Conservation (phyloP, 768 basidiomycete species). For the Scleroderma bovista region DNA sequence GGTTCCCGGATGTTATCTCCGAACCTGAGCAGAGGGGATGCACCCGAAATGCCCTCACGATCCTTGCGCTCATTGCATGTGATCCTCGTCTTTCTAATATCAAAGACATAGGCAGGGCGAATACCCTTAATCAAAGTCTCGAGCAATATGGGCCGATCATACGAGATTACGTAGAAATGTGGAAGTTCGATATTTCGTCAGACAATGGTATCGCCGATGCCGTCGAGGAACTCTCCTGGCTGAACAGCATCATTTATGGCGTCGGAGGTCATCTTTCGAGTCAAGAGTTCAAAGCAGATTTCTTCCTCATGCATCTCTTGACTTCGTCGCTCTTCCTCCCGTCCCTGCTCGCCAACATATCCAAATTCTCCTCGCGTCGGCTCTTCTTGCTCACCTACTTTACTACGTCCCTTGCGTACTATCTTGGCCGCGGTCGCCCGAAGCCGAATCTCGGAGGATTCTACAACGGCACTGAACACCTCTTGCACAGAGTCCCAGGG, state of each 20-base stretch:
- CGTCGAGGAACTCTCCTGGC: conserved; percentile 60
- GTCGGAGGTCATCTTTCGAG: conserved; percentile 43
- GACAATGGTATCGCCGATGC: conserved; percentile 40
- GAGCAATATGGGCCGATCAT: conserved; percentile 34
- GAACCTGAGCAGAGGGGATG: conserved; percentile 2
- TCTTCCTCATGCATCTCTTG: conserved; percentile 66
- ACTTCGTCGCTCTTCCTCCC: conserved; percentile 62
- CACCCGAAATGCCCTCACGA: conserved; percentile 35
- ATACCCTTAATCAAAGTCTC: conserved; percentile 24
- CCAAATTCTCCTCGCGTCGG: conserved; percentile 18
- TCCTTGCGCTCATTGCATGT: conserved; percentile 47
- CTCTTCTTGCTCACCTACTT: conserved; percentile 28
- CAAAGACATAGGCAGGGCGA: conserved; percentile 20
- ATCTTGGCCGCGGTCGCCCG: conserved; percentile 31
- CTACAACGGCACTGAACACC: conserved; percentile 20
- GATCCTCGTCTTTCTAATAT: conserved; percentile 35
- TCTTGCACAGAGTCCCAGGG: conserved; percentile 12
- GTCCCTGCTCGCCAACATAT: conserved; percentile 38
- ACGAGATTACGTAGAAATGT: conserved; percentile 38
- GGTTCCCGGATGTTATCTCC: conserved; percentile 18
- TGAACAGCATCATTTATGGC: conserved; percentile 51
- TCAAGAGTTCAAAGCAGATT: conserved; percentile 58
- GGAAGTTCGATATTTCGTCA: conserved; percentile 37
- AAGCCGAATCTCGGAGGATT: conserved; percentile 26
- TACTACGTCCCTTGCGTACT: conserved; percentile 21